Conservation (phyloP, 2,329 filamentous ascomycete genomes). For the Truncatella angustata region DNA sequence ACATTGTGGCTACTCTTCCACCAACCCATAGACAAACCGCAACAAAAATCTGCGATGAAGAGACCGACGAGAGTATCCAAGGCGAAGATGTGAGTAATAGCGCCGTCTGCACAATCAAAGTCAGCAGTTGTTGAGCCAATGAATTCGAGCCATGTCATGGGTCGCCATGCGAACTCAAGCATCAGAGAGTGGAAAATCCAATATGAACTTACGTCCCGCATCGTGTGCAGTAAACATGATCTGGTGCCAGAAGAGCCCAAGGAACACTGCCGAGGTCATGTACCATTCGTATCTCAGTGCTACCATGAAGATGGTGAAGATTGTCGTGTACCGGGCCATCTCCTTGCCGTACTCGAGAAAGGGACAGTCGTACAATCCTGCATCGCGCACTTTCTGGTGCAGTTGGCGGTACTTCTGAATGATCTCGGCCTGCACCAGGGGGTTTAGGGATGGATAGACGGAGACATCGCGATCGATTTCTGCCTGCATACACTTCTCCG, state of each 20-base stretch:
- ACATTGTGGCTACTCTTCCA: slow-evolving; percentile 71
- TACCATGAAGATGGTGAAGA: slow-evolving; percentile 49
- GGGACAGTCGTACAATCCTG: slow-evolving; percentile 57
- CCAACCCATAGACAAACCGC: slow-evolving; percentile 65
- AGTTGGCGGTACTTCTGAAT: slow-evolving; percentile 53
- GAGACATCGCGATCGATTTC: slow-evolving; percentile 32
- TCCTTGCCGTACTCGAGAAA: slow-evolving; percentile 60
- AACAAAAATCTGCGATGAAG: slow-evolving; percentile 64
- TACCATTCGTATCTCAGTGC: slow-evolving; percentile 53
- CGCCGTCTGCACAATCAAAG: slow-evolving; percentile 21
- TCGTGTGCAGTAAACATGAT: slow-evolving; percentile 69
- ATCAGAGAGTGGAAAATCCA: not conserved
- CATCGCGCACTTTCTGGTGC: slow-evolving; percentile 51
- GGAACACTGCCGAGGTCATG: slow-evolving; percentile 52
- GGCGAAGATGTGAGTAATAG: slow-evolving; percentile 59
- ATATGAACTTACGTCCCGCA: slow-evolving; percentile 49
- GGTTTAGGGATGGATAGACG: slow-evolving; percentile 53
- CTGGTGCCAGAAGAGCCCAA: slow-evolving; percentile 67
- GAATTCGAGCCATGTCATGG: too few relatives aligned
- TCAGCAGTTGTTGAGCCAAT: too few relatives aligned
- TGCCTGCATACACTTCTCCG: slow-evolving; percentile 33
- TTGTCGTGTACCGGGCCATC: slow-evolving; percentile 46
- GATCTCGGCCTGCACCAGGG: slow-evolving; percentile 53
- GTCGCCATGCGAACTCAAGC: too few relatives aligned
- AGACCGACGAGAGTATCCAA: slow-evolving; percentile 59